Base-by-base conservation (phyloP, 257 asterid genomes). In the Jacaranda copaia region DNA sequence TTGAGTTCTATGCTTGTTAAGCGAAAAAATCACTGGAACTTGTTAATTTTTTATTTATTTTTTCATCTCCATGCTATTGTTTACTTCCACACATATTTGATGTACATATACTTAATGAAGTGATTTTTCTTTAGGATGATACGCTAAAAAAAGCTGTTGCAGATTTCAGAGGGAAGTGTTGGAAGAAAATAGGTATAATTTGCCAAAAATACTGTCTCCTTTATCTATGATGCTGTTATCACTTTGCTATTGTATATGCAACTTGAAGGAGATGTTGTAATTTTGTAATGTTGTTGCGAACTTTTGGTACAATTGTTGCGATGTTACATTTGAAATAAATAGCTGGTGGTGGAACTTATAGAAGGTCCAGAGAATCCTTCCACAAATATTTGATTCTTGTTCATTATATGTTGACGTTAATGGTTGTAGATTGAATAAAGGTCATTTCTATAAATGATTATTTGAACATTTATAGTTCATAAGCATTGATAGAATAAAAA, bases 181-280 rank as follows among this genome's bases (percentile, higher is more conserved):
- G 99, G 99, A 96, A 93, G 88, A 96, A 92, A 93, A 93, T 96
- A 85, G 99, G 99, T 96, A 88, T 70, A 20, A n/a, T 53, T 63
- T 69, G 7, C 70, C 64, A 32, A 74, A 61, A 72, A 40, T 77
- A 39, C 43, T 3, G 8, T 72, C 65, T 51, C 56, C 62, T 84
- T 70, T 74, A 19, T 42, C 64, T 79, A 68, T 77, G 38, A 40
- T 72, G 52, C 62, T 46, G 69, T 67, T 46, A 40, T n/a, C 10
- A 20, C 19, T 36, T 35, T 16, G 46, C n/a, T 32, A 61, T 68
- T 71, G 16, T 43, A 39, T 53, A 69, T 42, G 69, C 71, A 63
- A 66, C 53, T 77, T 58, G 65, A 72, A 19, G 16, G 65, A 70
- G 68, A 25, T 25, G 1, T 65, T 55, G 16, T 42, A 39, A 62